Percentiles rank a stretch among this genome's conserved stretches.
phyloP scores from a whole-genome alignment of 192 early-diverging fungal genomes.

The Jimgerdemannia lactiflua region DNA sequence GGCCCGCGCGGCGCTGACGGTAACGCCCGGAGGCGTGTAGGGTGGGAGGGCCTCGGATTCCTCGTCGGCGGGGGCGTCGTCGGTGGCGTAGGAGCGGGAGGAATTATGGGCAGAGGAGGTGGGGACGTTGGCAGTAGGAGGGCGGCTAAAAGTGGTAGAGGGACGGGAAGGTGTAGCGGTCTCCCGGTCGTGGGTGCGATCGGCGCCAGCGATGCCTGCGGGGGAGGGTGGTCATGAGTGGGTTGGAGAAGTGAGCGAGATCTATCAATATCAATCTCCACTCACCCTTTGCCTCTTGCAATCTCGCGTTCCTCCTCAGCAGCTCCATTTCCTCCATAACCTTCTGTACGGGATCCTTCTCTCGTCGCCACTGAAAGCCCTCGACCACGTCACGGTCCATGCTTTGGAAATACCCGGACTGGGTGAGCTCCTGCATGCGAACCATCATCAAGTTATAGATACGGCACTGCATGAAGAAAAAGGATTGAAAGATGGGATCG shows the following conservation, averaged over 20 bases:
- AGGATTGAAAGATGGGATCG: conserved; percentile 81
- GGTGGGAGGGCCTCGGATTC: conserved; percentile 6
- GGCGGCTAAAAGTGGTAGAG: not conserved
- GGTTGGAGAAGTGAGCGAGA: not conserved
- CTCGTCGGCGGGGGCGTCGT: not conserved
- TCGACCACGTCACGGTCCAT: conserved; percentile 37
- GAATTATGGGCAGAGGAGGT: conserved; percentile 7
- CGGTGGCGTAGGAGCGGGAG: conserved; percentile 15
- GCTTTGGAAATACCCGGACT: conserved; percentile 54
- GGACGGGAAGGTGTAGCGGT: not conserved
- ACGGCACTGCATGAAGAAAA: conserved; percentile 81
- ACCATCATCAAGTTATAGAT: conserved; percentile 70
- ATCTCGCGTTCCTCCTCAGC: conserved; percentile 14
- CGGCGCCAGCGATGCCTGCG: not conserved
- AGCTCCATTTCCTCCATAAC: conserved; percentile 28
- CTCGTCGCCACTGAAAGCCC: conserved; percentile 35
- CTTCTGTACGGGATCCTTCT: conserved; percentile 20
- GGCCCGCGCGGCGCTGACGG: too few species aligned
- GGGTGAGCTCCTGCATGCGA: conserved; percentile 50
- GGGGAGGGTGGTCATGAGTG: not conserved
- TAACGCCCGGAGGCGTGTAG: not conserved
- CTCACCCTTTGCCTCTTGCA: conserved; percentile 21
- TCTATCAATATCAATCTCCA: conserved; percentile 11
- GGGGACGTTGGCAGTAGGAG: not conserved
- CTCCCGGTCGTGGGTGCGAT: not conserved